phyloP scores from a whole-genome alignment of 768 basidiomycete species.

The Symmetrospora coprosmae region DNA sequence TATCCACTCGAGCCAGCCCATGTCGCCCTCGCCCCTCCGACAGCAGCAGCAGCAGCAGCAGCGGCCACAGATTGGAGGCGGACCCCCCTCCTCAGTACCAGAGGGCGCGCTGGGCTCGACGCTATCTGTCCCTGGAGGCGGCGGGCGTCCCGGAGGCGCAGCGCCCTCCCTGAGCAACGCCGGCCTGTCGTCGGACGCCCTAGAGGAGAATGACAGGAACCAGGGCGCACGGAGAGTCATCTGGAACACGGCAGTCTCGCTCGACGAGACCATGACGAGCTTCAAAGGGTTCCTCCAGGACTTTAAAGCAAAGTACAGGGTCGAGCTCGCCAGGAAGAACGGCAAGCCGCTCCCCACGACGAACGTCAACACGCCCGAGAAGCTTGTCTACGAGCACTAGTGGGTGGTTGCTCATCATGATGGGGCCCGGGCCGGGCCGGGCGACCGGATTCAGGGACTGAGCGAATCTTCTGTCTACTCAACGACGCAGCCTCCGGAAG shows the following conservation, averaged over 20 bases:
- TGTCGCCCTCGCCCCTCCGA: constrained; percentile 35
- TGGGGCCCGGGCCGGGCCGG: too few relatives aligned
- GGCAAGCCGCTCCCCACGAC: constrained; percentile 21
- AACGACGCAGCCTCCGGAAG: constrained; percentile 48
- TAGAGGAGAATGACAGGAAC: constrained; percentile 39
- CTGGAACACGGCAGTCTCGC: constrained; percentile 93
- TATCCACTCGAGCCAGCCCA: constrained; percentile 66
- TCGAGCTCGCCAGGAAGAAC: constrained; percentile 23
- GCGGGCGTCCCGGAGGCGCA: constrained; percentile 34
- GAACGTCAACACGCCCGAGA: constrained; percentile 33
- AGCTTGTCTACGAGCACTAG: constrained; percentile 35
- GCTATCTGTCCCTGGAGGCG: too few relatives aligned
- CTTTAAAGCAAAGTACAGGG: constrained; percentile 61
- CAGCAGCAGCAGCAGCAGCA: constrained; percentile 25
- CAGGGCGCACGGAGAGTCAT: constrained; percentile 74
- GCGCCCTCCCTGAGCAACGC: constrained; percentile 48
- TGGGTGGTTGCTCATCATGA: constrained; percentile 16
- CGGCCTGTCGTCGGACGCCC: constrained; percentile 47
- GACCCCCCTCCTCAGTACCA: constrained; percentile 18
- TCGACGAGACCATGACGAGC: constrained; percentile 75
- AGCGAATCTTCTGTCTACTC: too few relatives aligned
- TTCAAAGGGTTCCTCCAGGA: constrained; percentile 79
- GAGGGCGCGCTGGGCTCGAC: constrained; percentile 9
- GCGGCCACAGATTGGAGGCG: constrained; percentile 14
- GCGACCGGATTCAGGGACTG: too few relatives aligned